These are phyloP conservation scores for Stephania yunnanensis DNA, from an alignment of 164 flowering plant species.

Conservation along the genomic window DNA sequence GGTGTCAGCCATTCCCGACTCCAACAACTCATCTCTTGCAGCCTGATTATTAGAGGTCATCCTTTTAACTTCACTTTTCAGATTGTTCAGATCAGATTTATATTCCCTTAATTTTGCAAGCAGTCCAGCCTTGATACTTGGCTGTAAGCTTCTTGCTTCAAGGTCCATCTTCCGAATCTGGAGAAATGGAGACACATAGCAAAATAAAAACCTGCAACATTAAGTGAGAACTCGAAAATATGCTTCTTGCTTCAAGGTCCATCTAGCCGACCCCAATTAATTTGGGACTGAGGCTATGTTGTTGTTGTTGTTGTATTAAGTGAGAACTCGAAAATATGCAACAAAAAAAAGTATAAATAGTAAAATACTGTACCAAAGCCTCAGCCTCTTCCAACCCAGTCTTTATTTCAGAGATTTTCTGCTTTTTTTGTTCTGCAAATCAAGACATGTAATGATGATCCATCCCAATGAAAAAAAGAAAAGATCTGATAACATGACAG, in stretches of 20 bases:
- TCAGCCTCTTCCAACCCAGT: conserved; percentile 80
- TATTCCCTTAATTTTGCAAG: conserved; percentile 87
- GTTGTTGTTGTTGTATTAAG: too few species aligned
- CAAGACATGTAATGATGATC: not conserved
- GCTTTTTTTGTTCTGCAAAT: conserved; percentile 75
- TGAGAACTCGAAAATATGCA: not conserved
- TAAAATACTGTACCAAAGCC: conserved; percentile 45
- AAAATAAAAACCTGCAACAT: not conserved
- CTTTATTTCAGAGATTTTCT: conserved; percentile 61
- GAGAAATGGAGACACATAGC: conserved; percentile 5
- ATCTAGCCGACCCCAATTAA: too few species aligned
- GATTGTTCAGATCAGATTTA: conserved; percentile 76
- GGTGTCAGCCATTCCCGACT: conserved; percentile 87
- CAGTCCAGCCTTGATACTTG: conserved; percentile 71
- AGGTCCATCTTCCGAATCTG: conserved; percentile 88
- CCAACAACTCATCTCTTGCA: conserved; percentile 76
- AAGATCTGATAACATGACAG: not conserved
- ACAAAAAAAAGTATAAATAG: not conserved
- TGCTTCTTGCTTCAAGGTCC: too few species aligned
- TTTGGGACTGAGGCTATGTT: too few species aligned
- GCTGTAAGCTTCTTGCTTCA: conserved; percentile 88
- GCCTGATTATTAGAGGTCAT: conserved; percentile 48
- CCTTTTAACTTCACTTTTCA: conserved; percentile 72
- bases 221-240: not conserved
- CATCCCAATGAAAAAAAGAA: not conserved